Evolutionary conservation across 257 asterid species (phyloP).

Genomic region (Anisodus acutangulus): DNA sequence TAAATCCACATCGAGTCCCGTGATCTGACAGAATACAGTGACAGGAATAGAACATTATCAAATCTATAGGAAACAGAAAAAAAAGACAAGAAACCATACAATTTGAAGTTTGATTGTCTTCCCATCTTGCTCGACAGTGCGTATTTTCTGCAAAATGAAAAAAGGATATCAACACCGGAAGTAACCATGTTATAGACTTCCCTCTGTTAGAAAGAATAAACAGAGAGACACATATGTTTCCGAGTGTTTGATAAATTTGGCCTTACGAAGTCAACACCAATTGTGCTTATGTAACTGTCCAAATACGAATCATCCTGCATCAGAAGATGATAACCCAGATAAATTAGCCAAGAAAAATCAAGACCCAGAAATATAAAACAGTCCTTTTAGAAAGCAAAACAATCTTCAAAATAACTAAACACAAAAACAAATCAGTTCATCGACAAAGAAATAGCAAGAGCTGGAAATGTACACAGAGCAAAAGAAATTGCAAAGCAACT

Average conservation of each 20-base stretch:
- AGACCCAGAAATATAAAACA: neutral
- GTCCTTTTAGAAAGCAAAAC: conserved; percentile 4
- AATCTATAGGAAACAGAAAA: neutral
- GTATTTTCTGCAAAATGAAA: conserved; percentile 66
- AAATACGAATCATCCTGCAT: conserved; percentile 76
- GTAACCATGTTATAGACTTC: neutral
- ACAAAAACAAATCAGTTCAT: neutral
- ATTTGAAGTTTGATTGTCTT: conserved; percentile 90
- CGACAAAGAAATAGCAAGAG: neutral
- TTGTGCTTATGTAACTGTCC: conserved; percentile 85
- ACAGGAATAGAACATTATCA: neutral
- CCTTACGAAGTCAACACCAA: conserved; percentile 86
- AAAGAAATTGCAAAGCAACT: neutral
- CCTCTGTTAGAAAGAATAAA: neutral
- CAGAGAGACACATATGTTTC: neutral
- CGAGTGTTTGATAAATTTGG: neutral
- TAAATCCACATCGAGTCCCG: neutral
- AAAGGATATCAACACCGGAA: conserved; percentile 23
- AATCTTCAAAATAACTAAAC: neutral
- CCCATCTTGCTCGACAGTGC: conserved; percentile 83
- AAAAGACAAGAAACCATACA: conserved; percentile 44
- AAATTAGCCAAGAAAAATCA: conserved; percentile 24
- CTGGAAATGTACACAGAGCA: neutral
- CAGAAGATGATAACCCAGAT: neutral
- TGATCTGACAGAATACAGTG: neutral